Conservation (phyloP, 768 basidiomycete genomes). For the Lentinus brumalis region DNA sequence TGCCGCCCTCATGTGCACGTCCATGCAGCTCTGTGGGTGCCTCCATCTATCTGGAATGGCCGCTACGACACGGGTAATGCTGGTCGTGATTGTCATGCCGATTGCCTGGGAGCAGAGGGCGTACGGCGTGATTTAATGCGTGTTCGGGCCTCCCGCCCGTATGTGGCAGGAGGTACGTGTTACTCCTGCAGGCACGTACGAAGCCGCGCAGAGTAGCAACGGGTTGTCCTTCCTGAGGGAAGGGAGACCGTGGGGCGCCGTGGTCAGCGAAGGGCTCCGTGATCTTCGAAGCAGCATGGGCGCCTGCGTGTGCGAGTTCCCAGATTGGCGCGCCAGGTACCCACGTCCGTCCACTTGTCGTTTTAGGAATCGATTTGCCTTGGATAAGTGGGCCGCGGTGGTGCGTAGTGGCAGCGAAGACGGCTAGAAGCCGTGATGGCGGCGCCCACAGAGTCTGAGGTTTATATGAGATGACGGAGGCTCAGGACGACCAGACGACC, state of each 20-base stretch:
- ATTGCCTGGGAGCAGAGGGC: neutral
- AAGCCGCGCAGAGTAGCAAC: neutral
- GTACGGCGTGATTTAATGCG: neutral
- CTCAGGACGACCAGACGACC: neutral
- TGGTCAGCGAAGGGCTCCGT: constrained; percentile 11
- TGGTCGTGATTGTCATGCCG: constrained; percentile 9
- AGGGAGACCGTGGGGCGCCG: neutral
- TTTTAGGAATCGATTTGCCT: constrained; percentile 4
- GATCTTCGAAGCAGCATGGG: constrained; percentile 5
- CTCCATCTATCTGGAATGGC: constrained; percentile 2
- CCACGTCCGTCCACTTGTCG: neutral
- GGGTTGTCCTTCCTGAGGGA: neutral
- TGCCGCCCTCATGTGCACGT: neutral
- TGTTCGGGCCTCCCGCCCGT: neutral
- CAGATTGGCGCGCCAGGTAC: constrained; percentile 9
- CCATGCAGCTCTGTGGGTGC: neutral
- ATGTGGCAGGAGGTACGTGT: neutral
- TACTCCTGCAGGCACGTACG: neutral
- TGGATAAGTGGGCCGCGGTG: constrained; percentile 3
- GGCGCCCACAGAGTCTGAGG: neutral
- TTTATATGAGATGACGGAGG: neutral
- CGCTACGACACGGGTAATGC: constrained; percentile 11
- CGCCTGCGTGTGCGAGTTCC: constrained; percentile 11
- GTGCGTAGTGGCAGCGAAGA: neutral
- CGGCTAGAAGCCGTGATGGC: neutral